Percentiles rank a stretch among this genome's conserved stretches.
phyloP scores from a whole-genome alignment of 2,329 filamentous ascomycete genomes.

The Aspergillus flavus region DNA sequence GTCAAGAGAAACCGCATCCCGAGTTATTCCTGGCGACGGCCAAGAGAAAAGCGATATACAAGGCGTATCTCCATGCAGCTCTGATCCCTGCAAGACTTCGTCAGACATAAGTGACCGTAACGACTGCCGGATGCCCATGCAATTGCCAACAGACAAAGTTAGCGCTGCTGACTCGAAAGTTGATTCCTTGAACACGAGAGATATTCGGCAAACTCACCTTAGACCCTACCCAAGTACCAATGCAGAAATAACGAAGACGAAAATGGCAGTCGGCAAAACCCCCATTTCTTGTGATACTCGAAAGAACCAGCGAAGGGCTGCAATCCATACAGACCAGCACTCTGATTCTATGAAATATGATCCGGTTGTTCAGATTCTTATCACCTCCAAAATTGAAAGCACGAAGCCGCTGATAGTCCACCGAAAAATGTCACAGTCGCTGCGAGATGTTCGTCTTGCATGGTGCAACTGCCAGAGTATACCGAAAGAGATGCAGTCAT shows the following conservation, averaged over 20 bases:
- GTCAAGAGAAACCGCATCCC: not conserved
- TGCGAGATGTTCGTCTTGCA: slow-evolving; percentile 67
- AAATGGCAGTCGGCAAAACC: not conserved
- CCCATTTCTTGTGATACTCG: not conserved
- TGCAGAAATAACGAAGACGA: not conserved
- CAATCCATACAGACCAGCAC: not conserved
- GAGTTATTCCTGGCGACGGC: not conserved
- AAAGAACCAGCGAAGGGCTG: not conserved
- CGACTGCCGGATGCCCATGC: not conserved
- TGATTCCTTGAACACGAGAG: not conserved
- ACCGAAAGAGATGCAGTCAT: slow-evolving; percentile 50
- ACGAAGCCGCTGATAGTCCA: slow-evolving; percentile 65
- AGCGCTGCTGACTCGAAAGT: not conserved
- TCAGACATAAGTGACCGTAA: not conserved
- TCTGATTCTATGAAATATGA: slow-evolving; percentile 38
- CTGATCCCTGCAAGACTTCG: not conserved
- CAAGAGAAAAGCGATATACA: not conserved
- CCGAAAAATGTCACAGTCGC: slow-evolving; percentile 66
- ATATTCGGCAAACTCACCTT: not conserved
- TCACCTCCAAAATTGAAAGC: slow-evolving; percentile 67
- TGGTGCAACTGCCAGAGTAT: slow-evolving; percentile 70
- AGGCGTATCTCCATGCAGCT: no score
- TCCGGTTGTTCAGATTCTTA: slow-evolving; percentile 63
- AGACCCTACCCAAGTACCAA: not conserved
- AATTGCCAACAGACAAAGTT: not conserved